Base-by-base conservation (phyloP, 2,329 filamentous ascomycete species). In the Monosporascus sp. region DNA sequence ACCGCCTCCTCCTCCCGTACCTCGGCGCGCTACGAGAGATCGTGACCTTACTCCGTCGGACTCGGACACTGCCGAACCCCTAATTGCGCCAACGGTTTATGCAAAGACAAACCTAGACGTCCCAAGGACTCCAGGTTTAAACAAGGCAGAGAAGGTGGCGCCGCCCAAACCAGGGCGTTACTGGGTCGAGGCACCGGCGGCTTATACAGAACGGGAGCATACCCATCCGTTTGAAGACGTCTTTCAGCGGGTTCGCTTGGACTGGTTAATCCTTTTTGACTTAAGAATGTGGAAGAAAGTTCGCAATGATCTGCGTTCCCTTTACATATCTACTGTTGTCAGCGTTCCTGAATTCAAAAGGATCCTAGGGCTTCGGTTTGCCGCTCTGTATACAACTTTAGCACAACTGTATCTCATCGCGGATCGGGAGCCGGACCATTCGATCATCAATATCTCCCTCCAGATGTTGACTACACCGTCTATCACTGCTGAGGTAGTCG, bases 401-500 rank as follows among this genome's bases (percentile, higher is more conserved):
- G 92, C 94, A 5, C 93, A 99, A 68, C 77, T 99, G 3, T 99
- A 97, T 68, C 81, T 99, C 31, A 94, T 99, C 59, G 93, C 93
- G 15, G 94, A 99, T 66, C 82, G 94, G 58, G 94, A 99, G 68
- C 94, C 94, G 2, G 94, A 99, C 65, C 93, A 97, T 70, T 97
- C 93, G 11, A 97, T 99, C 66, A 96, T 99, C 76, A 97, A 97
- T 66, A 82, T 99, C 38, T 97, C 93, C 5, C 76, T 97, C 31
- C 94, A 99, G 67, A 95, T 99, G 83, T 77, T 99, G 57, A 99
- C 94, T 0, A 97, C 94, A 0, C 92, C 94, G 2, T 96, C 93
- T 0, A 97, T 99, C 60, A 97, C 93, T 0, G 89, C 91, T 45
- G 95, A 99, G 71, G 89, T 97, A 48, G 90, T 99, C 8, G 89